Evolutionary conservation across 257 asterid species (phyloP).

Genomic region (Lycium barbarum): DNA sequence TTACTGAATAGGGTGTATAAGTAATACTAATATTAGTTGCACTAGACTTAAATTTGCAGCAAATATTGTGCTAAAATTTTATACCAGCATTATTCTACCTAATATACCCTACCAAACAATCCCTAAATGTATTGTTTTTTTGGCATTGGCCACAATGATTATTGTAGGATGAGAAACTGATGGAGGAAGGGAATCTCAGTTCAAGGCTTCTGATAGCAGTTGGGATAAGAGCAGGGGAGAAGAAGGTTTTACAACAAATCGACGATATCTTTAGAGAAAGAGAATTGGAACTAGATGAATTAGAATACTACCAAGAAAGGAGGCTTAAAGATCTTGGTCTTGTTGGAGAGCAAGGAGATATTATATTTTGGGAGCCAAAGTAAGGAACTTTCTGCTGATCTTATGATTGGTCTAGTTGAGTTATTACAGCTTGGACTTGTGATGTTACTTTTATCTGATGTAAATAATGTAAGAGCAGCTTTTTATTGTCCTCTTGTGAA

Average conservation of each 20-base stretch:
- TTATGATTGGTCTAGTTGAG: conserved; percentile 11
- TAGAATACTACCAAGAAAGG: conserved; percentile 94
- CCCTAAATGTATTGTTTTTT: background rate
- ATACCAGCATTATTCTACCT: too few relatives aligned
- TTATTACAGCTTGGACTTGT: background rate
- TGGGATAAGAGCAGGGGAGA: conserved; percentile 84
- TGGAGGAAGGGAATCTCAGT: conserved; percentile 65
- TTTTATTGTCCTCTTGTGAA: background rate
- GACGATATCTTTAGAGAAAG: conserved; percentile 71
- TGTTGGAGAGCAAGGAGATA: conserved; percentile 97
- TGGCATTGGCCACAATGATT: background rate
- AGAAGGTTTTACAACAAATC: conserved; percentile 84
- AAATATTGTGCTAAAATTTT: too few relatives aligned
- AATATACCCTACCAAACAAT: too few relatives aligned
- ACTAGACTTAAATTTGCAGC: too few relatives aligned
- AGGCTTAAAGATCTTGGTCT: conserved; percentile 96
- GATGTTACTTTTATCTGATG: background rate
- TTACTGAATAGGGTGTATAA: too few relatives aligned
- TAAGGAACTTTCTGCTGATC: conserved; percentile 30
- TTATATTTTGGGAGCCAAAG: conserved; percentile 94
- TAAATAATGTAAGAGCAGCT: background rate
- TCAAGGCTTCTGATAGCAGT: conserved; percentile 76
- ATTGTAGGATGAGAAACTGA: conserved; percentile 79
- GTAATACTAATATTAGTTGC: too few relatives aligned
- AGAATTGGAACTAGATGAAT: conserved; percentile 72